A percentile compares a stretch with the other conserved stretches of the same genome.
These are phyloP conservation scores for Ceratorhiza oryzae-sativae DNA, from an alignment of 1,284 basidiomycete genomes.

Conservation along the genomic window DNA sequence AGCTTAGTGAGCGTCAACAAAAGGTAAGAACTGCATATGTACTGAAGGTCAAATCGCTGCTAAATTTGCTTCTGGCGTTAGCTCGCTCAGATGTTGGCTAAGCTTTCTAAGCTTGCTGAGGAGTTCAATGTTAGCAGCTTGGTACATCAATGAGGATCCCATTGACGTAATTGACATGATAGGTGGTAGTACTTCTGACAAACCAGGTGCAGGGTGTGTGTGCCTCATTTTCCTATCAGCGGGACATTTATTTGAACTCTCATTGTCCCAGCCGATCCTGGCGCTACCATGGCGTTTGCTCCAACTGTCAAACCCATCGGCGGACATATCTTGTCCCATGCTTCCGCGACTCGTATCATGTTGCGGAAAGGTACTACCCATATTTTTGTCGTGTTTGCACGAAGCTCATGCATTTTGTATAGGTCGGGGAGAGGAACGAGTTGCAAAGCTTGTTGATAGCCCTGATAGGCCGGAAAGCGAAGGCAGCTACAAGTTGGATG, in stretches of 20 bases:
- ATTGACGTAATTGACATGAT: neutral
- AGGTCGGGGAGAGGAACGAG: slow-evolving; percentile 93
- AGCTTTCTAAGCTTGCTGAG: slow-evolving; percentile 88
- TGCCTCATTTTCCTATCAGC: neutral
- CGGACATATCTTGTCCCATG: slow-evolving; percentile 86
- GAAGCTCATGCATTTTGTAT: slow-evolving; percentile 43
- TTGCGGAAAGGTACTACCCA: slow-evolving; percentile 75
- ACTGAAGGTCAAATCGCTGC: slow-evolving; percentile 39
- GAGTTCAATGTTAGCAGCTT: slow-evolving; percentile 73
- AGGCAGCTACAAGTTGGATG: slow-evolving; percentile 88
- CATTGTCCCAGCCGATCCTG: slow-evolving; percentile 75
- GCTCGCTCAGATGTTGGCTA: slow-evolving; percentile 86
- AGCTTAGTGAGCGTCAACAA: slow-evolving; percentile 90
- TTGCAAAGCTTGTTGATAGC: slow-evolving; percentile 93
- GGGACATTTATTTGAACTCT: neutral
- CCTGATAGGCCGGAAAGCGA: slow-evolving; percentile 92
- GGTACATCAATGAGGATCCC: neutral
- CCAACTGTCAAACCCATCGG: slow-evolving; percentile 59
- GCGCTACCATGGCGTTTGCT: slow-evolving; percentile 93
- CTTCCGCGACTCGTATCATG: slow-evolving; percentile 83
- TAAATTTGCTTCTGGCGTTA: neutral
- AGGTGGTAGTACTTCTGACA: slow-evolving; percentile 87
- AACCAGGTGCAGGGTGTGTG: slow-evolving; percentile 87
- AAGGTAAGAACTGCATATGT: slow-evolving; percentile 60
- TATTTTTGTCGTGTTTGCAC: slow-evolving; percentile 3